These are phyloP conservation scores for Scutellaria galericulata DNA, from an alignment of 257 asterid species.

Conservation along the genomic window DNA sequence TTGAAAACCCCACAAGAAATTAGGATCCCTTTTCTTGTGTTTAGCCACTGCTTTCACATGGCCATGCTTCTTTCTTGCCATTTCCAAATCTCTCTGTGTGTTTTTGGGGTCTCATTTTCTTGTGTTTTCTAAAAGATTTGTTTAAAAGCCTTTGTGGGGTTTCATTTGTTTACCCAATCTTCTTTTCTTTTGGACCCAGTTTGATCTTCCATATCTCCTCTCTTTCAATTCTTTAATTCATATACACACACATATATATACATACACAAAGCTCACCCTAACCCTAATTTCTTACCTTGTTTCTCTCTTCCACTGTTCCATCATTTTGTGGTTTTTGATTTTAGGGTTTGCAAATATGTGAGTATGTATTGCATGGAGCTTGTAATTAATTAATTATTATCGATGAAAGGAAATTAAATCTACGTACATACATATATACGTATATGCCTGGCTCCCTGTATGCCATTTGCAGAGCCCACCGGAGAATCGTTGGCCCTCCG, in stretches of 20 bases:
- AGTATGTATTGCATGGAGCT: slow-evolving; percentile 24
- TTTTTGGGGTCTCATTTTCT: background rate
- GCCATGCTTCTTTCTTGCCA: slow-evolving; percentile 48
- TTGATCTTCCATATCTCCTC: slow-evolving; percentile 54
- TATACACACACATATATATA: background rate
- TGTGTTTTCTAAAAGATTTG: background rate
- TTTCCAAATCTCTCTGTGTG: slow-evolving; percentile 5
- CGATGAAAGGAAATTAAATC: no score
- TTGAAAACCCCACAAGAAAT: slow-evolving; percentile 38
- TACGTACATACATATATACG: slow-evolving; percentile 18
- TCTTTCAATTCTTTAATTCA: slow-evolving; percentile 27
- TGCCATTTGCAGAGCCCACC: slow-evolving; percentile 94
- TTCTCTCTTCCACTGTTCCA: slow-evolving; percentile 34
- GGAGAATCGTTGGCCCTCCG: slow-evolving; percentile 71
- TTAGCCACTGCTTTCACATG: slow-evolving; percentile 34
- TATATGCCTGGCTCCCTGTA: slow-evolving; percentile 99
- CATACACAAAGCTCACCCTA: background rate
- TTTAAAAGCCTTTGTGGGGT: slow-evolving; percentile 39
- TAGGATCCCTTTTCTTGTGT: slow-evolving; percentile 38
- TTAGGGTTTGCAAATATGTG: slow-evolving; percentile 26
- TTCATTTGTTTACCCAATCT: slow-evolving; percentile 28
- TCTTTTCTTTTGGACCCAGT: slow-evolving; percentile 52
- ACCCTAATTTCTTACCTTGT: background rate
- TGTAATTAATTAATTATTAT: background rate
- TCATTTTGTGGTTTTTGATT: slow-evolving; percentile 27